phyloP scores from a whole-genome alignment of 306 rosid species.

The Vigna mungo region DNA sequence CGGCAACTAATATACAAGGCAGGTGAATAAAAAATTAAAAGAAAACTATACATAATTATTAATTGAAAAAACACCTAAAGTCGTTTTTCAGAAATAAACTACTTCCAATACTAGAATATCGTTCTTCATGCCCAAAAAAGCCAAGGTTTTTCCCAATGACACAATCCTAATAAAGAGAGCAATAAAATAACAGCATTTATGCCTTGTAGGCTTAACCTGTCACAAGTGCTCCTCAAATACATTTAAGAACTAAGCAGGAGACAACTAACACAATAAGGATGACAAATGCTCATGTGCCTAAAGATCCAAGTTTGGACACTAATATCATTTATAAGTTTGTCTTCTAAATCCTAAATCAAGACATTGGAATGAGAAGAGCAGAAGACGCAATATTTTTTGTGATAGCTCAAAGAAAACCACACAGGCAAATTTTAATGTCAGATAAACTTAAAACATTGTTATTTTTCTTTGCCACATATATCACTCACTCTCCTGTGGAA shows the following conservation, averaged over 20 bases:
- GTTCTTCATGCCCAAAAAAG: conserved; percentile 10
- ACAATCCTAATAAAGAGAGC: conserved; percentile 6
- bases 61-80: conserved; percentile 16
- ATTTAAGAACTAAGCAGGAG: conserved; percentile 17
- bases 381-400: background rate
- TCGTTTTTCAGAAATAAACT: conserved; percentile 11
- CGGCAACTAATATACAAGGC: background rate
- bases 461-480: conserved; percentile 22
- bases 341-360: conserved; percentile 12
- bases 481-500: background rate
- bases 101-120: background rate
- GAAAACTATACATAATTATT: background rate
- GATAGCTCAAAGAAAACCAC: conserved; percentile 10
- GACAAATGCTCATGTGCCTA: background rate
- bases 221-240: conserved; percentile 21
- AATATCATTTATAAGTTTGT: background rate
- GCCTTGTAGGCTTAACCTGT: background rate
- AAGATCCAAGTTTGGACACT: conserved; percentile 9
- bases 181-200: conserved; percentile 22
- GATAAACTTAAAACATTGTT: conserved; percentile 30
- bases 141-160: conserved; percentile 9
- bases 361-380: conserved; percentile 5
- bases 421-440: conserved; percentile 11
- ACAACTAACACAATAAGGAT: background rate
- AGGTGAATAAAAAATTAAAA: conserved; percentile 5